Base-by-base conservation (phyloP, 352 stramenopile genomes). In the Globisporangium megalacanthum region DNA sequence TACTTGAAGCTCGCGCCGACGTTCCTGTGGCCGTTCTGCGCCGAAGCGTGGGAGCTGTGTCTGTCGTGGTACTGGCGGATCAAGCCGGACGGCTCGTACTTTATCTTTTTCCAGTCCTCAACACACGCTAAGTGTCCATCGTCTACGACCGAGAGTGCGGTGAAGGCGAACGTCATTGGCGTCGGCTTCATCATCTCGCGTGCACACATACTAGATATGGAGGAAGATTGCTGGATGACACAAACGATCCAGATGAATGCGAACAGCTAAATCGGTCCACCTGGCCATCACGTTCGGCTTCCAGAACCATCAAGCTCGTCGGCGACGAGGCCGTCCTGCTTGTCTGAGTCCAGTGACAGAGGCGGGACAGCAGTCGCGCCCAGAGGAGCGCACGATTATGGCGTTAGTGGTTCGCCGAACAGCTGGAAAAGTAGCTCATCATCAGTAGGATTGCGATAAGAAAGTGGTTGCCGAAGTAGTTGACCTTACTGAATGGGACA, bases 31-130 rank as follows among this genome's bases (percentile, higher is more conserved):
- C 84, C 84, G n/a, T 67, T 90, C 20, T 62, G 71, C 19, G 80
- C 86, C 5, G 78, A 76, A 44, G 62, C 76, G n/a, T 80, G 84
- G 8, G 82, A 94, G 19, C 58, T 91, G 31, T 91, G 80, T 35
- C 60, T 94, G 47, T 61, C 91, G 4, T 78, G 84, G 25, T 91
- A 94, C 56, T 94, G 84, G 84, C 80, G 79, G 11, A 91, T 87
- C 61, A 79, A 92, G 46, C 73, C 83, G 6, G 81, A 92, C 61
- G 70, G 74, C 31, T 88, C 82, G 3, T 94, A 92, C 48, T 88
- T 92, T 58, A 79, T 94, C 53, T 92, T 80, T 58, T 89, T 92
- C 58, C 84, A 94, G 68, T 94, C 84, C n/a, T 89, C 80, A 13
- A 79, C 76, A 0, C 78, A 94, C 56, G 7, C 57, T 1, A 62